Base-by-base conservation (phyloP, 2,329 filamentous ascomycete genomes). In the Alternaria longipes region DNA sequence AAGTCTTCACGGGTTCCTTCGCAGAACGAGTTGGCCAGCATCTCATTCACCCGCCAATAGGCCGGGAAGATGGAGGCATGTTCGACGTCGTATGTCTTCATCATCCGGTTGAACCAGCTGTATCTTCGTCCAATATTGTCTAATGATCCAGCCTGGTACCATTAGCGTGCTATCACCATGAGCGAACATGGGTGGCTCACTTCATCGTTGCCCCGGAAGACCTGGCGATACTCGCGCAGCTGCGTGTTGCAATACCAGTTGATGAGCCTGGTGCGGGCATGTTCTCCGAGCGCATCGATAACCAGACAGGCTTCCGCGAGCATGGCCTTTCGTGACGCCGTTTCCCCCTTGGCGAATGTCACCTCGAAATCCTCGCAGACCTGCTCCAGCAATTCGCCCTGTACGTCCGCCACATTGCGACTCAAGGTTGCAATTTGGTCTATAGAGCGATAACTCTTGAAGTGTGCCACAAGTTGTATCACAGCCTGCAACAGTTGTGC, bases 281-380 rank as follows among this genome's bases (percentile, higher is more conserved):
- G 88, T 41, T 98, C 94, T 1, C 95, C 95, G 20, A 99, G 84
- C 12, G 95, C 93, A 81, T 99, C 95, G 86, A 97, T 94, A 38
- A 99, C 94, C 65, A 92, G 83, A 77, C 95, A 98, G 0, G 92
- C 93, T 80, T 99, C 95, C 36, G 90, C 84, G 57, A 99, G 85
- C 76, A 90, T 89, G 14, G 84, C 86, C 67, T 87, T 89, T 67
- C 89, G 89, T 59, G 87, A 83, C 3, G 84, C 83, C 14, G 97
- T 89, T 79, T 98, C 94, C 22, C 89, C 90, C 79, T 94, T 97
- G 20, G 94, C 90, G 79, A 98, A 99, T 0, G 92, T 91, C 60
- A 97, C 87, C 83, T 99, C 95, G 76, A 99, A 99, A 79, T 99
- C 95, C 80, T 98, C 95, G 78, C 95, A 99, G n/a, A 99, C 91